Evolutionary conservation across 1,284 basidiomycete species (phyloP).

Genomic region (Termitomyces sp.): DNA sequence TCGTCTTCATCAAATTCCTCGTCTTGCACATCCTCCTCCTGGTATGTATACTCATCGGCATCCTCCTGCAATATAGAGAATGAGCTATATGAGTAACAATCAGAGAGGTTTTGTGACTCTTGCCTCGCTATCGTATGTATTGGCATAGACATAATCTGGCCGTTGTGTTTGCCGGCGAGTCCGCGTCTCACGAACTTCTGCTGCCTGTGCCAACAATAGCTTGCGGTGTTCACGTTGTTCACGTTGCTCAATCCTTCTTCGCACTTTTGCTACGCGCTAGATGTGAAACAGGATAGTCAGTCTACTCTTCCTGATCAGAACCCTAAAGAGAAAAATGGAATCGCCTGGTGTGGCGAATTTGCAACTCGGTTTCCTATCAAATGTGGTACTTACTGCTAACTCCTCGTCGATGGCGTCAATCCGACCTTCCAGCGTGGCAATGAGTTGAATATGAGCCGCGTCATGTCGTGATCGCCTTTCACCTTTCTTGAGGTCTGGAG

Average conservation of each 20-base stretch:
- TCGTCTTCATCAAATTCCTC: slow-evolving; percentile 52
- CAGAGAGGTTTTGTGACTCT: slow-evolving; percentile 21
- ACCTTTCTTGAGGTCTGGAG: slow-evolving; percentile 42
- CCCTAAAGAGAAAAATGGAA: slow-evolving; percentile 7
- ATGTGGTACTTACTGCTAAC: slow-evolving; percentile 49
- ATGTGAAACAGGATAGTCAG: slow-evolving; percentile 19
- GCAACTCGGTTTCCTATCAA: background rate
- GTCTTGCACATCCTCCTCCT: slow-evolving; percentile 60
- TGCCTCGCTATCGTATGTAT: slow-evolving; percentile 61
- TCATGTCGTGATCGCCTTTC: slow-evolving; percentile 52
- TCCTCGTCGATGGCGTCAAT: slow-evolving; percentile 64
- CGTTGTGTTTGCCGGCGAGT: slow-evolving; percentile 64
- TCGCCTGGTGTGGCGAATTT: background rate
- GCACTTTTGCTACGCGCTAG: slow-evolving; percentile 64
- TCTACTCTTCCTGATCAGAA: slow-evolving; percentile 7
- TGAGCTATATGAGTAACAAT: slow-evolving; percentile 20
- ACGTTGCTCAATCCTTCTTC: slow-evolving; percentile 64
- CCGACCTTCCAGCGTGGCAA: slow-evolving; percentile 56
- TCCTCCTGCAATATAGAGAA: slow-evolving; percentile 46
- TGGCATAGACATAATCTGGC: slow-evolving; percentile 74
- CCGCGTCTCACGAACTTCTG: slow-evolving; percentile 71
- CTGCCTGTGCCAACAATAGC: slow-evolving; percentile 62
- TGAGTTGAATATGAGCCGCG: slow-evolving; percentile 53
- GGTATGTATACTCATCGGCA: slow-evolving; percentile 59
- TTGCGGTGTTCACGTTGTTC: slow-evolving; percentile 67